Percentiles rank a stretch among this genome's conserved stretches.
Evolutionary conservation across 164 flowering plant species (phyloP).

Genomic region (Sextonia rubra): DNA sequence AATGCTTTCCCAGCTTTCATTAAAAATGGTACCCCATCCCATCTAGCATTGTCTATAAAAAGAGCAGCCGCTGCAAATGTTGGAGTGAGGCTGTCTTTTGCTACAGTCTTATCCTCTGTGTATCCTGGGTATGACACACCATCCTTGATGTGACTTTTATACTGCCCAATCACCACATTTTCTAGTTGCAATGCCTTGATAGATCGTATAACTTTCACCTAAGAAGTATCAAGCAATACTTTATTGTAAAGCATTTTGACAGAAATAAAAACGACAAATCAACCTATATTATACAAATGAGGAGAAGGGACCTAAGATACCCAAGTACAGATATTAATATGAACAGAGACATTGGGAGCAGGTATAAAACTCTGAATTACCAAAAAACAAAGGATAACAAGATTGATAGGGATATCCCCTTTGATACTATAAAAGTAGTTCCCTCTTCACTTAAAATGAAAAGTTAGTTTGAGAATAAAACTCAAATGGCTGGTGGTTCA

Average conservation of each 20-base stretch:
- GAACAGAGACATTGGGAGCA: too few relatives aligned
- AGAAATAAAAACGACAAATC: neutral
- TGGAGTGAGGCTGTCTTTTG: constrained; percentile 74
- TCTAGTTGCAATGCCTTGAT: constrained; percentile 71
- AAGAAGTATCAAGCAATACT: constrained; percentile 6
- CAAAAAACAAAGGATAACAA: too few relatives aligned
- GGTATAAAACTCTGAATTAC: too few relatives aligned
- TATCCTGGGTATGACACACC: constrained; percentile 73
- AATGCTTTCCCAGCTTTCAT: constrained; percentile 99
- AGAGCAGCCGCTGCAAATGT: constrained; percentile 97
- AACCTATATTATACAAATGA: too few relatives aligned
- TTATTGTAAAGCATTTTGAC: neutral
- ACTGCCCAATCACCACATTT: constrained; percentile 78
- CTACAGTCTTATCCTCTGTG: constrained; percentile 84
- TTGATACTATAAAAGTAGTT: too few relatives aligned
- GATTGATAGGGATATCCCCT: too few relatives aligned
- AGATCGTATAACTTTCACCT: constrained; percentile 93
- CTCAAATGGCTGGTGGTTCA: too few relatives aligned
- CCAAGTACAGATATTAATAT: too few relatives aligned
- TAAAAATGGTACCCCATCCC: constrained; percentile 97
- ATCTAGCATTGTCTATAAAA: constrained; percentile 89
- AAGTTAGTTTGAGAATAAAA: too few relatives aligned
- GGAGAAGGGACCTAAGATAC: too few relatives aligned
- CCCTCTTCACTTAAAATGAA: too few relatives aligned
- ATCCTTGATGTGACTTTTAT: constrained; percentile 79